These are phyloP conservation scores for Trifolium subterraneum DNA, from an alignment of 306 rosid genomes.

Conservation along the genomic window DNA sequence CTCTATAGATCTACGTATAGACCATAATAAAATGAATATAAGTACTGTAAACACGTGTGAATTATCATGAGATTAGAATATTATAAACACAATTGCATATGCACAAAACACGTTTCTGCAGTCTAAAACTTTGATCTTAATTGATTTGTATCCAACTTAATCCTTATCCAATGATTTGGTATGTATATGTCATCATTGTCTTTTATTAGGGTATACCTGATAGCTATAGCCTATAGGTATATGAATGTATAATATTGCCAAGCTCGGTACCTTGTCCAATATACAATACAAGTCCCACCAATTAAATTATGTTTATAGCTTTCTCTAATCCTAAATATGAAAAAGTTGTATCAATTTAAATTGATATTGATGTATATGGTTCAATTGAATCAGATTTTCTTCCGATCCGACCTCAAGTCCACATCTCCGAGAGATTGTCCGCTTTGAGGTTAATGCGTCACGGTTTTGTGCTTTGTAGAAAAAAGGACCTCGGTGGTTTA, in stretches of 20 bases:
- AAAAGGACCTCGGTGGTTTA: too few relatives aligned
- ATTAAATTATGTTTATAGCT: constrained; percentile 9
- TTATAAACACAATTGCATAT: not conserved
- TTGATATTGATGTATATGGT: too few relatives aligned
- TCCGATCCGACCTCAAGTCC: too few relatives aligned
- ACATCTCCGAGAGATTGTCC: too few relatives aligned
- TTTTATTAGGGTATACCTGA: not conserved
- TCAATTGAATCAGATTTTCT: too few relatives aligned
- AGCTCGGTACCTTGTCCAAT: constrained; percentile 25
- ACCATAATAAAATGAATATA: not conserved
- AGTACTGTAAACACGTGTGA: not conserved
- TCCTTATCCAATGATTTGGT: constrained; percentile 33
- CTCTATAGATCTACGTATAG: too few relatives aligned
- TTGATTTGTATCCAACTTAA: constrained; percentile 4
- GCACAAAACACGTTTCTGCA: not conserved
- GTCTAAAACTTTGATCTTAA: not conserved
- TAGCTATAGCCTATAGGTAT: not conserved
- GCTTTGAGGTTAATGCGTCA: too few relatives aligned
- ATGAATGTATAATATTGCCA: not conserved
- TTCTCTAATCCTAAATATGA: too few relatives aligned
- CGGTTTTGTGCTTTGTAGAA: too few relatives aligned
- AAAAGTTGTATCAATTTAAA: too few relatives aligned
- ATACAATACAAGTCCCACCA: constrained; percentile 26
- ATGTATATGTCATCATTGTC: not conserved
- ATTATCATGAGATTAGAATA: too few relatives aligned